phyloP scores from a whole-genome alignment of 495 filamentous ascomycete genomes.

The Lasiosphaeriaceae sp. region DNA sequence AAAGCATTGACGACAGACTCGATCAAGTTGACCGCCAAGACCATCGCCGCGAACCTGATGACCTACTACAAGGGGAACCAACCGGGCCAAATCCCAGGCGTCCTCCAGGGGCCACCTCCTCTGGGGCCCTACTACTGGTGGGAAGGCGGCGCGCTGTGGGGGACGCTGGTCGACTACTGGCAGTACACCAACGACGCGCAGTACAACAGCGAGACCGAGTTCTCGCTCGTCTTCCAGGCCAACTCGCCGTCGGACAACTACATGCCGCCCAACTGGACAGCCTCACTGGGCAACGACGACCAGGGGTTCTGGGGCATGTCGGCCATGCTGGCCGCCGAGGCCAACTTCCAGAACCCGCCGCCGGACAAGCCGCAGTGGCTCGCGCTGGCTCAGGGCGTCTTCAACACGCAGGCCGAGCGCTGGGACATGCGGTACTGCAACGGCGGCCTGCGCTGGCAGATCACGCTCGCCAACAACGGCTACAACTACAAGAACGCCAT shows the following conservation, averaged over 20 bases:
- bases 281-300: conserved; percentile 70
- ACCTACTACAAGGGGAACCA: conserved; percentile 59
- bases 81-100: conserved; percentile 58
- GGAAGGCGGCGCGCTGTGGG: conserved; percentile 60
- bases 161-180: conserved; percentile 67
- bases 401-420: conserved; percentile 56
- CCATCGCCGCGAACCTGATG: conserved; percentile 59
- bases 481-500: conserved; percentile 75
- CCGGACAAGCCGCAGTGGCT: conserved; percentile 56
- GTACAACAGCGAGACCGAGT: conserved; percentile 53
- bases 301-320: conserved; percentile 68
- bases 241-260: conserved; percentile 54
- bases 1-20: conserved; percentile 39
- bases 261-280: conserved; percentile 67
- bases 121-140: conserved; percentile 53
- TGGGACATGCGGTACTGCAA: conserved; percentile 59
- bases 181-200: conserved; percentile 60
- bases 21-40: conserved; percentile 56
- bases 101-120: conserved; percentile 52
- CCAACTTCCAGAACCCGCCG: conserved; percentile 56
- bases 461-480: conserved; percentile 64
- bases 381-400: conserved; percentile 66
- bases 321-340: conserved; percentile 63
- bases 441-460: conserved; percentile 74
- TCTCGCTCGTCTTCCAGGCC: conserved; percentile 48